Evolutionary conservation across 2,329 filamentous ascomycete species (phyloP), one percentile per base, ranked within the genome.

Genomic region (Penicillium sp.): DNA sequence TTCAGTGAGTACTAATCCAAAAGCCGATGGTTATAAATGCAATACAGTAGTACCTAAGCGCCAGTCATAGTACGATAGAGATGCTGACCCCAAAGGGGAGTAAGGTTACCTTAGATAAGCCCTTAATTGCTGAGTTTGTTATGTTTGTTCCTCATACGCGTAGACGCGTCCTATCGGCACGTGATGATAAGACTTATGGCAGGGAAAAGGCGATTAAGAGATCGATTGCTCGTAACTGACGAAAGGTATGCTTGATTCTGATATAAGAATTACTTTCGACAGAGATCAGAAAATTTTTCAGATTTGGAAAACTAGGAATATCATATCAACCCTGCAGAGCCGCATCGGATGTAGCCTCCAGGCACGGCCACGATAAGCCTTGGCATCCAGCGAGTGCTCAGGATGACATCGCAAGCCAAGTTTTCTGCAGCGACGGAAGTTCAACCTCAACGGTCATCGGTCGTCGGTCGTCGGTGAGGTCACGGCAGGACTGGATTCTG

Each of bases 161-260:
- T 46, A 18, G 39, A 37, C 51, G 51, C 40, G 51, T 22, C 7
- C 18, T 54, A 54, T 54, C 51, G 13, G 18, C 51, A 54, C 51
- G 51, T 54, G 51, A 44, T n/a, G 40, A 54, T 54, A 54, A 16
- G 18, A 11, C 13, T n/a, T 7, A 13, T 24, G 39, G 10, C 22
- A 16, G 31, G 37, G 18, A 10, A 7, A 19, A 24, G 19, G n/a
- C 10, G 4, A 19, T 33, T 11, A 3, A 41, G 13, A 18, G 18
- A 39, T 27, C 19, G 14, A 18, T n/a, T 27, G 22, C 7, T 18
- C 11, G 47, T 24, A 4, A 3, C 16, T 22, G 13, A 37, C 7
- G 14, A 14, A 37, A 31, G 19, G 22, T 50, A 9, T 7, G 18
- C 14, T 19, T 4, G 27, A 36, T 31, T n/a, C 5, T 11, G 2